Conservation (phyloP, 441 rosid genomes). For the Populus trichocarpa region DNA sequence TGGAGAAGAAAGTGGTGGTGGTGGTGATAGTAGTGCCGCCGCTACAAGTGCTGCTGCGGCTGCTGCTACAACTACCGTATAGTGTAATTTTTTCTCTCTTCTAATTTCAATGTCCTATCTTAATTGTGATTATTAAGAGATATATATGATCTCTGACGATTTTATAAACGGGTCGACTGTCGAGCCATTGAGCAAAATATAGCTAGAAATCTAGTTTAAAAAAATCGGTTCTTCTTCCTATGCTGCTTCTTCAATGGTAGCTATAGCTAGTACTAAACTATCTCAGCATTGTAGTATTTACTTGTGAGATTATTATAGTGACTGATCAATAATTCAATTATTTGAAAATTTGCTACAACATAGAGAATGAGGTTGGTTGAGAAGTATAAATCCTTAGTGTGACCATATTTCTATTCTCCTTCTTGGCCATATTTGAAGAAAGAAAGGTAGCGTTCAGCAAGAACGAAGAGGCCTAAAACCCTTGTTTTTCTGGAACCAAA, state of each 20-base stretch:
- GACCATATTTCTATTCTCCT: background rate
- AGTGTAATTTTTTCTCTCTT: conserved; percentile 1
- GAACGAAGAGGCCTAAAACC: background rate
- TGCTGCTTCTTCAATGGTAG: background rate
- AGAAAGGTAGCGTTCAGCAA: background rate
- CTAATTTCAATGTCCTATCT: conserved; percentile 5
- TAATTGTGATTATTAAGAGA: conserved; percentile 26
- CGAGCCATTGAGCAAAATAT: conserved; percentile 10
- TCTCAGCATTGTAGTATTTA: background rate
- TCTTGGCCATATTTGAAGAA: background rate
- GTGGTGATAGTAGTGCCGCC: conserved; percentile 13
- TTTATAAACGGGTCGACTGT: conserved; percentile 16
- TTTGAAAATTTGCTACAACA: background rate
- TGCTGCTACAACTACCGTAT: conserved; percentile 24
- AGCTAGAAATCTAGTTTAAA: conserved; percentile 15
- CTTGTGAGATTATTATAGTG: background rate
- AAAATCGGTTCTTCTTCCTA: background rate
- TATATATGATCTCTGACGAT: conserved; percentile 8
- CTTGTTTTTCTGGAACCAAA: background rate
- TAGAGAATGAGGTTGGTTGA: background rate
- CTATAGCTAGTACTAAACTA: background rate
- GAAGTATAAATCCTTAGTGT: background rate
- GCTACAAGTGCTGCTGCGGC: conserved; percentile 6
- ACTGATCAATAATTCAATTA: background rate
- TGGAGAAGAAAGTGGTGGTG: conserved; percentile 1